These are phyloP conservation scores for Aspergillus ochraceus DNA, from an alignment of 2,329 filamentous ascomycete species.

Conservation along the genomic window DNA sequence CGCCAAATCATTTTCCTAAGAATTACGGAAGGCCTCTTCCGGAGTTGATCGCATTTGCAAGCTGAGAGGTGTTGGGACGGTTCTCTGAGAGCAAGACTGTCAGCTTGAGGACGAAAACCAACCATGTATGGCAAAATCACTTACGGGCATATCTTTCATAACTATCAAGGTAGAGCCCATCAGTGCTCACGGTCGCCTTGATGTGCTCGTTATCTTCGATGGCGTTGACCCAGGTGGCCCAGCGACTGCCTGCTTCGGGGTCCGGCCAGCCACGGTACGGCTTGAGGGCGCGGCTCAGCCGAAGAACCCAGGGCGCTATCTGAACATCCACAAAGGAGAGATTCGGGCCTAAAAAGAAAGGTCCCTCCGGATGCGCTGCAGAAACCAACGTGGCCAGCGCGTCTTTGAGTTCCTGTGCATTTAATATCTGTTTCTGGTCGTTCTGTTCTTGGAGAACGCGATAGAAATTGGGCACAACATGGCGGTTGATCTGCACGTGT, in stretches of 20 bases:
- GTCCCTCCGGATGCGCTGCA: conserved; percentile 60
- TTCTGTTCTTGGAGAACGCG: conserved; percentile 68
- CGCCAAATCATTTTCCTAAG: background rate
- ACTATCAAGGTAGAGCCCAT: conserved; percentile 66
- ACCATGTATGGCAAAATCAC: conserved; percentile 22
- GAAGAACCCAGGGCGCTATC: conserved; percentile 72
- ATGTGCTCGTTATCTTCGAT: conserved; percentile 66
- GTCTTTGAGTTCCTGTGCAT: conserved; percentile 62
- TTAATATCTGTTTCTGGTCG: conserved; percentile 56
- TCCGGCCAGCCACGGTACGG: conserved; percentile 67
- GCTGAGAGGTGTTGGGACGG: conserved; percentile 57
- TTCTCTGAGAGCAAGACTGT: conserved; percentile 49
- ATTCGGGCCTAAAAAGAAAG: conserved; percentile 64
- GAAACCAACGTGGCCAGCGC: conserved; percentile 64
- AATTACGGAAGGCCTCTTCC: conserved; percentile 54
- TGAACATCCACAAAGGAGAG: conserved; percentile 71
- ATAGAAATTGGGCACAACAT: conserved; percentile 76
- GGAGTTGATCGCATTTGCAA: conserved; percentile 61
- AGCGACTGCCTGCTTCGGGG: conserved; percentile 62
- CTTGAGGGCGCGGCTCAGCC: conserved; percentile 65
- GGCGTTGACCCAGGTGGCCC: conserved; percentile 69
- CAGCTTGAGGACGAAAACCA: conserved; percentile 8
- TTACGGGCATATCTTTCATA: conserved; percentile 62
- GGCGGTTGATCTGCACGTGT: conserved; percentile 65
- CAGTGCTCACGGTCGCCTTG: conserved; percentile 65